phyloP scores from a whole-genome alignment of 2,329 filamentous ascomycete species.

The Plenodomus biglobosus region DNA sequence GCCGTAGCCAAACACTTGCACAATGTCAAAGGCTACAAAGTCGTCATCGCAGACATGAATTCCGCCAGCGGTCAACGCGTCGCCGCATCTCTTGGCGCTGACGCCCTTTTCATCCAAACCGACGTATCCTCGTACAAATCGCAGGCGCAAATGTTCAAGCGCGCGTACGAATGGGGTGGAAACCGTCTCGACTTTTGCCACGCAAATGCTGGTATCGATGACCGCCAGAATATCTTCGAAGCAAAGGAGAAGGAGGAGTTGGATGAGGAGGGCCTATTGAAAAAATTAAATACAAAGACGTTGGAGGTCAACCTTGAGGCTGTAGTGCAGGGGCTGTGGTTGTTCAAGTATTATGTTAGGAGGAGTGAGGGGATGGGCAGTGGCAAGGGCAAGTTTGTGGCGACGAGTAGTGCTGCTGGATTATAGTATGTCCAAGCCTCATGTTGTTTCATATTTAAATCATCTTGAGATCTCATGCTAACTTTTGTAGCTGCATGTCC shows the following conservation, averaged over 20 bases:
- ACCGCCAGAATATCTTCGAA: conserved; percentile 44
- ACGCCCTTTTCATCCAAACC: conserved; percentile 41
- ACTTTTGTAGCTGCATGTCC: conserved; percentile 21
- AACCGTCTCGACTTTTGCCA: conserved; percentile 48
- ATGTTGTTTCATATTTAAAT: background rate
- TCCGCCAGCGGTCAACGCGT: conserved; percentile 28
- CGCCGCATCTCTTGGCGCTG: conserved; percentile 27
- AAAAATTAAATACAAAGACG: conserved; percentile 42
- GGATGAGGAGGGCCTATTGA: conserved; percentile 41
- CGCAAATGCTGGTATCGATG: conserved; percentile 49
- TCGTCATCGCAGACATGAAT: conserved; percentile 52
- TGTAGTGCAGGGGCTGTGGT: conserved; percentile 47
- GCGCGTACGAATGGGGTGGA: conserved; percentile 48
- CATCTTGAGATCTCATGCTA: background rate
- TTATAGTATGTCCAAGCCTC: conserved; percentile 37
- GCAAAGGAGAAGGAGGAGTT: conserved; percentile 28
- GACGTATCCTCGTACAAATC: conserved; percentile 47
- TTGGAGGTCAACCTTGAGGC: conserved; percentile 47
- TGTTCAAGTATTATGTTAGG: conserved; percentile 48
- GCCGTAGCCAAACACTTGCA: conserved; percentile 48
- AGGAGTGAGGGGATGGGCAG: conserved; percentile 42
- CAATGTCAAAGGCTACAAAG: conserved; percentile 39
- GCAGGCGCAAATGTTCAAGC: conserved; percentile 45
- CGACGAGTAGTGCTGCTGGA: conserved; percentile 44
- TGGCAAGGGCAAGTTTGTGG: conserved; percentile 42